Percentiles rank a stretch among this genome's conserved stretches.
These are phyloP conservation scores for Vigna reflexopilosa DNA, from an alignment of 306 rosid genomes.

Conservation along the genomic window DNA sequence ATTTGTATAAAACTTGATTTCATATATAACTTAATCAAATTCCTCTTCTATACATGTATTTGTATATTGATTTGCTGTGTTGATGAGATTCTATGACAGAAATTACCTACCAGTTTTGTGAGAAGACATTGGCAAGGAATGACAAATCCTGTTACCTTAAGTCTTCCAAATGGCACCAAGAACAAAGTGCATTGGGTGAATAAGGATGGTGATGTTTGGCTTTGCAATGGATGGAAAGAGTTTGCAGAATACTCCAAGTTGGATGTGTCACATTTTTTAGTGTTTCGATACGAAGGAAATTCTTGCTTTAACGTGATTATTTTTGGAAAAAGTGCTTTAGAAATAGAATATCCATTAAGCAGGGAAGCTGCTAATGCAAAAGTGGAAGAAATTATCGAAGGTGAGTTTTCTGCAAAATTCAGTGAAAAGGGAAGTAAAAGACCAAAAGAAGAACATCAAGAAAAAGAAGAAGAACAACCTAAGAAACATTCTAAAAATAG, in stretches of 20 bases:
- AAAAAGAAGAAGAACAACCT: background rate
- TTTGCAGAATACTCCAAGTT: slow-evolving; percentile 21
- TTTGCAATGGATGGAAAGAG: slow-evolving; percentile 37
- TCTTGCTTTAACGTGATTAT: slow-evolving; percentile 23
- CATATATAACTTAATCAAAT: no score
- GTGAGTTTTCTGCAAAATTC: background rate
- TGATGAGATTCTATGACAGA: background rate
- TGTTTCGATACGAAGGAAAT: slow-evolving; percentile 36
- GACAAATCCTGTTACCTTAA: slow-evolving; percentile 6
- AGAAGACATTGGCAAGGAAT: slow-evolving; percentile 33
- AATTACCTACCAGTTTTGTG: slow-evolving; percentile 29
- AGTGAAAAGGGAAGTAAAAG: background rate
- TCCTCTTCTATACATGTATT: no score
- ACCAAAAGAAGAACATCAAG: background rate
- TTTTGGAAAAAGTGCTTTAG: background rate
- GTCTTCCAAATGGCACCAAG: slow-evolving; percentile 44
- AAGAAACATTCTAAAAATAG: background rate
- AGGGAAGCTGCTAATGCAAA: background rate
- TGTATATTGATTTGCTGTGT: no score
- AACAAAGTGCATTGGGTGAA: slow-evolving; percentile 30
- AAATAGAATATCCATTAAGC: slow-evolving; percentile 27
- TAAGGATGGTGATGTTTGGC: slow-evolving; percentile 16
- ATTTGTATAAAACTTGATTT: no score
- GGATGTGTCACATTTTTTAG: slow-evolving; percentile 22
- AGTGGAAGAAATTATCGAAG: background rate